Evolutionary conservation across 805 yeast species (phyloP).

Genomic region (Osmozyma mogii): DNA sequence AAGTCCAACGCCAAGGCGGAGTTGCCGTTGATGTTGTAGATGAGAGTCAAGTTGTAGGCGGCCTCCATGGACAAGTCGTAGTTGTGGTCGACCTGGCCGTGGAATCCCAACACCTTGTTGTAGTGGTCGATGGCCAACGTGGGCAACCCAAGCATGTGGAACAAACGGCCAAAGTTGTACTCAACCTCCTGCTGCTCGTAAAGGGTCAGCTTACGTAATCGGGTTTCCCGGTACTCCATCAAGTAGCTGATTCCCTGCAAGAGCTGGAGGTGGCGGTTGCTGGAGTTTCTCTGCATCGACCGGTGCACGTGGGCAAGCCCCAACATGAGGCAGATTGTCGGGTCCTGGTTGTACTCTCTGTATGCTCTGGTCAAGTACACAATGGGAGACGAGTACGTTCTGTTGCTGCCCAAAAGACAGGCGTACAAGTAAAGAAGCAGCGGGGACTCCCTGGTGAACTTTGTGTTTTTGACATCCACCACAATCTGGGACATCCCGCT

Average conservation of each 20-base stretch:
- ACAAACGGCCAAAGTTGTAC: conserved; percentile 78
- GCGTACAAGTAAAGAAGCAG: conserved; percentile 75
- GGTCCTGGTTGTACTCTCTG: conserved; percentile 61
- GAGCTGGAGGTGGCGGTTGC: conserved; percentile 79
- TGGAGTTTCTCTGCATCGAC: conserved; percentile 83
- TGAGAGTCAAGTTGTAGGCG: conserved; percentile 74
- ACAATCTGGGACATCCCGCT: conserved; percentile 75
- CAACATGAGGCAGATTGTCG: conserved; percentile 64
- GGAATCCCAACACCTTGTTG: conserved; percentile 49
- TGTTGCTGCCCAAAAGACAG: conserved; percentile 68
- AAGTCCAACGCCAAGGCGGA: conserved; percentile 51
- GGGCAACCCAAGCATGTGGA: conserved; percentile 74
- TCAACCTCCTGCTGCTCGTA: conserved; percentile 67
- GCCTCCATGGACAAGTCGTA: conserved; percentile 67
- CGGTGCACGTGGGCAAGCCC: conserved; percentile 83
- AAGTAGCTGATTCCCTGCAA: conserved; percentile 80
- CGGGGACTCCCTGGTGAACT: conserved; percentile 23
- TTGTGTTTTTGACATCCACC: conserved; percentile 38
- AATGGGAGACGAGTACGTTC: conserved; percentile 76
- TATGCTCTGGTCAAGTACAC: conserved; percentile 71
- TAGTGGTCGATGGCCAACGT: conserved; percentile 70
- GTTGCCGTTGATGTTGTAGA: conserved; percentile 74
- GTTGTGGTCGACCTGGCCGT: conserved; percentile 28
- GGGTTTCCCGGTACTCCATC: conserved; percentile 55
- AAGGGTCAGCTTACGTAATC: conserved; percentile 31